These are phyloP conservation scores for Blastocystis hominis DNA, from an alignment of 352 stramenopile genomes.

Conservation along the genomic window DNA sequence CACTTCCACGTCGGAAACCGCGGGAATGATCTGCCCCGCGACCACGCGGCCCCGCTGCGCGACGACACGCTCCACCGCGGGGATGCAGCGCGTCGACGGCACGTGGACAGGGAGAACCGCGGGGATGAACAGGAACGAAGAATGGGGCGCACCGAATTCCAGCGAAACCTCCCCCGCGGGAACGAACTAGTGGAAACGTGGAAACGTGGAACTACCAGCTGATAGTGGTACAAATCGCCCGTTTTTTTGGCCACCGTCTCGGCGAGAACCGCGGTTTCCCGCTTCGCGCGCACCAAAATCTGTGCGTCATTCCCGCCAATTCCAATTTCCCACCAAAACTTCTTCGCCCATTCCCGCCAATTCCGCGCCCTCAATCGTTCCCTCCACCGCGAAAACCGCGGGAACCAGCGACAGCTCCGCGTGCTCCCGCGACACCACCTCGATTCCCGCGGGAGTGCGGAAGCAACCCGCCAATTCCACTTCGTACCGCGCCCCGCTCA, in stretches of 20 bases:
- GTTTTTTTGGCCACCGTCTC: not conserved
- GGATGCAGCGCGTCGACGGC: not conserved
- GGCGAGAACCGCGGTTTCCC: not conserved
- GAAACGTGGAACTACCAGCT: not conserved
- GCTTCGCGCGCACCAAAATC: not conserved
- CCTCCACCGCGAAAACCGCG: not conserved
- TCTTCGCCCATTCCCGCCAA: not conserved
- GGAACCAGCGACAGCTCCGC: not conserved
- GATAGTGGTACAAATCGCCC: not conserved
- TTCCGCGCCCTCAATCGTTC: not conserved
- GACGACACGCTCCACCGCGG: not conserved
- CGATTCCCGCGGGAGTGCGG: not conserved
- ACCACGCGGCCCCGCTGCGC: conserved; percentile 3
- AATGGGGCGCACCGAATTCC: not conserved
- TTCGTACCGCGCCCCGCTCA: not conserved
- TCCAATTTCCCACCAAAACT: too few relatives aligned
- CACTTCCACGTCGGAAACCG: not conserved
- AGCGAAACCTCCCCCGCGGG: not conserved
- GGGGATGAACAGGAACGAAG: not conserved
- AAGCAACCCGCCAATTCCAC: not conserved
- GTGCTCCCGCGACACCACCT: not conserved
- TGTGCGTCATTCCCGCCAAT: not conserved
- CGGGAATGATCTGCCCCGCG: conserved; percentile 14
- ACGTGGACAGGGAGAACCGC: not conserved
- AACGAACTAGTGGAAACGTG: not conserved